Evolutionary conservation across 306 rosid genomes (phyloP).

Genomic region (Lathyrus oleraceus): DNA sequence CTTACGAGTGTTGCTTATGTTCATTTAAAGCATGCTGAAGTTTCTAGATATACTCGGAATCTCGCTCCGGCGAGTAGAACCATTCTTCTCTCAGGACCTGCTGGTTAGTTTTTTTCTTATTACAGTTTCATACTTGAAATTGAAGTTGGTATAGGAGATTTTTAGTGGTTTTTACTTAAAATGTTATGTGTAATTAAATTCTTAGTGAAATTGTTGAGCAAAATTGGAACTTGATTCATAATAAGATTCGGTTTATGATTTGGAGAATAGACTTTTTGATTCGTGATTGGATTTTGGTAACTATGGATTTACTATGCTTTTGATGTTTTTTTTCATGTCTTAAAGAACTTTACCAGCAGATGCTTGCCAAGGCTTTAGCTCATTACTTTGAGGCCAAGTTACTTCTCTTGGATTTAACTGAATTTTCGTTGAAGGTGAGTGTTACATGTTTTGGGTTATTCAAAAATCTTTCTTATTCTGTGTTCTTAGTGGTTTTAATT

Average conservation of each 20-base stretch:
- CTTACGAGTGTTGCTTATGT: constrained; percentile 96
- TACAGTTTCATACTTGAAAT: too few species aligned
- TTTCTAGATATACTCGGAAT: constrained; percentile 80
- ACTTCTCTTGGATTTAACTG: constrained; percentile 82
- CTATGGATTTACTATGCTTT: neutral
- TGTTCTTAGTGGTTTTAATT: neutral
- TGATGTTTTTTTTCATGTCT: constrained; percentile 8
- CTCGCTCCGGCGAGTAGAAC: constrained; percentile 96
- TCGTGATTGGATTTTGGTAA: neutral
- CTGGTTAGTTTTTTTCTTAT: constrained; percentile 45
- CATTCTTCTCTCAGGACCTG: constrained; percentile 91
- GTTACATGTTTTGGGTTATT: neutral
- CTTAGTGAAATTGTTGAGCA: neutral
- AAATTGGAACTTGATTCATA: neutral
- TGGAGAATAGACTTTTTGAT: neutral
- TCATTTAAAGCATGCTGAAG: constrained; percentile 84
- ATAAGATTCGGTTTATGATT: neutral
- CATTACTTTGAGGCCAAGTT: constrained; percentile 94
- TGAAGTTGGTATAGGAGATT: too few species aligned
- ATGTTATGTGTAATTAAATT: too few species aligned
- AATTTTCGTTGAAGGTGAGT: constrained; percentile 76
- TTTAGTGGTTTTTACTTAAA: too few species aligned
- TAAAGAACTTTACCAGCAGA: constrained; percentile 88
- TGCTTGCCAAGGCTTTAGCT: constrained; percentile 97
- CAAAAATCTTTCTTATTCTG: neutral